Evolutionary conservation across 306 rosid species (phyloP), one percentile per base, ranked within the genome.

Genomic region (Castanea mollissima): DNA sequence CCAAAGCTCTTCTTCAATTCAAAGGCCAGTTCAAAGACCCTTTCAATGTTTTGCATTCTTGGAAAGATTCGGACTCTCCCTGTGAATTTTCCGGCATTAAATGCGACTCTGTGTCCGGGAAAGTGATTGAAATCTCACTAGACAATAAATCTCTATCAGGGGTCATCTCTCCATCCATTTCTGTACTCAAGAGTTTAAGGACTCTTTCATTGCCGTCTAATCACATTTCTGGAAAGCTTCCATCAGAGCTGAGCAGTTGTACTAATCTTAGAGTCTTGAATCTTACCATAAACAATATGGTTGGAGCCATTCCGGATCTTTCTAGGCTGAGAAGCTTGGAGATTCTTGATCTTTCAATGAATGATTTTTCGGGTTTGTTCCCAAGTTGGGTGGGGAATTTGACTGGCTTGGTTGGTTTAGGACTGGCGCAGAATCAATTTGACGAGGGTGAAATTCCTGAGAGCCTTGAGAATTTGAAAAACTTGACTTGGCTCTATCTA

Each of bases 301-400:
- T 80, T 31, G 97, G 96, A 70, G 32, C 67, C 18, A 86, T 96
- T 55, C 99, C 99, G 0, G 89, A 93, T 73, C 87, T 96, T 70
- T 96, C 98, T 29, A 75, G 41, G 63, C 89, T 96, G 70, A 78
- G 79, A 82, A 86, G 76, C 31, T 80, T 96, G 56, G 77, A 81
- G 86, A 78, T 88, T 87, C 89, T 96, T 57, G 99, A 93, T 82
- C 87, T 93, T 38, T 89, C 97, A 0, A 71, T 79, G 0, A 96
- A 96, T 85, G 82, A 77, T 79, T 91, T 93, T 25, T 78, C 88
- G 5, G 94, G 89, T 2, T 59, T 60, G 13, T 84, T 91, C 56
- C 99, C 99, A 1, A 31, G 82, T 70, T 96, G 98, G 99, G 83
- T 93, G 14, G 98, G 91, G 78, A 90, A 86, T 78, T 71, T 96